Evolutionary conservation across 768 basidiomycete species (phyloP).

Genomic region (Suillus fuscotomentosus): DNA sequence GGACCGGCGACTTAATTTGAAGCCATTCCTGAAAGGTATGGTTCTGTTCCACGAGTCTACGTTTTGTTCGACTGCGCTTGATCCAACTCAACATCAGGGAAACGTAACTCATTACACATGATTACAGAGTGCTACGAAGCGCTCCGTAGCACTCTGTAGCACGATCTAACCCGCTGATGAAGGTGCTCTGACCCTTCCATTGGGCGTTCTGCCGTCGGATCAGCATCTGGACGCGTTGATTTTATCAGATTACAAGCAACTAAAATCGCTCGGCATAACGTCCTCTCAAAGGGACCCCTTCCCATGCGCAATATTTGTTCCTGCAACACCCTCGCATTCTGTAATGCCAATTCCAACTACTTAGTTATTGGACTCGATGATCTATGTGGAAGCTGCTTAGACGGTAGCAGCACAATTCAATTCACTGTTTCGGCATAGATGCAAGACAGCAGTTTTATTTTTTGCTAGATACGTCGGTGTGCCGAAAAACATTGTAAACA

Average conservation of each 20-base stretch:
- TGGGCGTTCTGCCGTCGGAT: not conserved
- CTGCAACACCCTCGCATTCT: not conserved
- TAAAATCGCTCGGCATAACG: not conserved
- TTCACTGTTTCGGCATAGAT: not conserved
- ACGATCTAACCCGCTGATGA: no score
- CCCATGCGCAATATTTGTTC: not conserved
- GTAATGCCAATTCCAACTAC: not conserved
- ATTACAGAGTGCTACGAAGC: no score
- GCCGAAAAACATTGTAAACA: not conserved
- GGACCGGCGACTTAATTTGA: not conserved
- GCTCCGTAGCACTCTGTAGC: no score
- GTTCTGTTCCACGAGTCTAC: not conserved
- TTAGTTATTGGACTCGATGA: not conserved
- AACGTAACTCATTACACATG: no score
- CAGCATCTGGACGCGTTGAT: not conserved
- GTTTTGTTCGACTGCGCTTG: not conserved
- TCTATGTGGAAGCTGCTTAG: not conserved
- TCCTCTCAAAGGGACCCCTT: not conserved
- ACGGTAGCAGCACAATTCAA: not conserved
- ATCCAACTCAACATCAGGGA: no score
- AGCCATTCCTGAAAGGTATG: not conserved
- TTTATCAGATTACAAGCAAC: not conserved
- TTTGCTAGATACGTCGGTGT: not conserved
- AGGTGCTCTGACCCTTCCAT: not conserved
- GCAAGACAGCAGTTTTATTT: not conserved